Percentiles rank a stretch among this genome's conserved stretches.
phyloP scores from a whole-genome alignment of 2,329 filamentous ascomycete species.

The Pseudocercospora macadamiae region DNA sequence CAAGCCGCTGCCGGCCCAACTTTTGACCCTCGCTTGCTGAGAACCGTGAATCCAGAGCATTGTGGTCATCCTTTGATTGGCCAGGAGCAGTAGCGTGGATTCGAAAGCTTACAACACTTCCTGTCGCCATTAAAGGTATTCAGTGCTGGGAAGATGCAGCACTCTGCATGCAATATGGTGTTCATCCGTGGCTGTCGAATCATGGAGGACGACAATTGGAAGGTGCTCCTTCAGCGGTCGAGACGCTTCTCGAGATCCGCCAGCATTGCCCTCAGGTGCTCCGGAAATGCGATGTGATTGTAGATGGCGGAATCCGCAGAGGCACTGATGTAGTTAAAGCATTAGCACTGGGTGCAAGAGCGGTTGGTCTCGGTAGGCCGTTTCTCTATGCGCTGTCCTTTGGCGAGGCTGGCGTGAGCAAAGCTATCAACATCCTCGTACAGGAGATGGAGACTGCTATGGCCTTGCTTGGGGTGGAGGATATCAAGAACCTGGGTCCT shows the following conservation, averaged over 20 bases:
- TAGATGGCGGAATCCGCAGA: slow-evolving; percentile 87
- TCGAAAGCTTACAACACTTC: too few species aligned
- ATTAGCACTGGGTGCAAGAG: slow-evolving; percentile 76
- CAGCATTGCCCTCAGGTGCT: slow-evolving; percentile 57
- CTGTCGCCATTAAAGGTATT: neutral
- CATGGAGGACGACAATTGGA: slow-evolving; percentile 95
- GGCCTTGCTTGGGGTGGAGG: too few species aligned
- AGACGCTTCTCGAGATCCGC: slow-evolving; percentile 90
- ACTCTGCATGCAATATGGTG: too few species aligned
- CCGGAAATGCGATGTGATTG: slow-evolving; percentile 75
- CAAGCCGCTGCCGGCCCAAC: too few species aligned
- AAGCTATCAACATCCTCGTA: slow-evolving; percentile 8
- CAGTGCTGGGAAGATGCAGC: too few species aligned
- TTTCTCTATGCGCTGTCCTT: slow-evolving; percentile 8
- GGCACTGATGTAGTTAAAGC: slow-evolving; percentile 95
- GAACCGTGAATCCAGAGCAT: too few species aligned
- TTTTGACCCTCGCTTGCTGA: too few species aligned
- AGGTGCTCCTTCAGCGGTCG: slow-evolving; percentile 82
- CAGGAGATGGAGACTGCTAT: too few species aligned
- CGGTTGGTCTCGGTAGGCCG: slow-evolving; percentile 5
- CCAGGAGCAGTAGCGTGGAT: too few species aligned
- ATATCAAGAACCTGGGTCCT: too few species aligned
- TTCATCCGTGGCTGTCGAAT: too few species aligned
- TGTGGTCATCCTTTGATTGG: too few species aligned
- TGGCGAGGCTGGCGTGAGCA: slow-evolving; percentile 3